phyloP scores from a whole-genome alignment of 192 early-diverging fungal species.

The Podila verticillata region DNA sequence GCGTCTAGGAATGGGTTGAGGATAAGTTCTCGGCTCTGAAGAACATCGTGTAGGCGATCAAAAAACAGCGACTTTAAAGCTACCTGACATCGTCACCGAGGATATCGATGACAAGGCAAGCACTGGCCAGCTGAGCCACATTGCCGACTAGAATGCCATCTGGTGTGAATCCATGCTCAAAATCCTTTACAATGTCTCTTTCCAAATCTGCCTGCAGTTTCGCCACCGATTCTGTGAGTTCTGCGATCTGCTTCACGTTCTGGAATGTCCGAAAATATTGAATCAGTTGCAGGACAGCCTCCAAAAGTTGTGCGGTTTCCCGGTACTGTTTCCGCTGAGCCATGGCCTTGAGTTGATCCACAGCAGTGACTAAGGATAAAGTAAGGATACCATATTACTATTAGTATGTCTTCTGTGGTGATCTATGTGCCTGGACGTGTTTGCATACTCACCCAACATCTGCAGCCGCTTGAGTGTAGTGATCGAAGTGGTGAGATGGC shows the following conservation, averaged over 20 bases:
- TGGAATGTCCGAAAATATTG: constrained; percentile 79
- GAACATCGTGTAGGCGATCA: neutral
- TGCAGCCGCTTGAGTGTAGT: constrained; percentile 86
- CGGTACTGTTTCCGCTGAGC: constrained; percentile 75
- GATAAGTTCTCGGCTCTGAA: too few relatives aligned
- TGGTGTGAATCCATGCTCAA: constrained; percentile 74
- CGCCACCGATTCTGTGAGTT: constrained; percentile 69
- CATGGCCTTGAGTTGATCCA: constrained; percentile 76
- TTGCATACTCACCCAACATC: constrained; percentile 75
- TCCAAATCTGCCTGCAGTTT: constrained; percentile 48
- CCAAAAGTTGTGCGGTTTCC: constrained; percentile 81
- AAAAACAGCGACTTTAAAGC: neutral
- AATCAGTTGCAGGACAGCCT: constrained; percentile 81
- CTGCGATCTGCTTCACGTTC: constrained; percentile 79
- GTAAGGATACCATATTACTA: too few relatives aligned
- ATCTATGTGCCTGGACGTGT: neutral
- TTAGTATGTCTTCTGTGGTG: neutral
- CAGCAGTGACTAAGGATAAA: constrained; percentile 65
- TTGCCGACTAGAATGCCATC: constrained; percentile 68
- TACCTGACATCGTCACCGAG: constrained; percentile 72
- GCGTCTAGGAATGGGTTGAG: constrained; percentile 3
- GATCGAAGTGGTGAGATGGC: constrained; percentile 85
- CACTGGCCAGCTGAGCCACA: constrained; percentile 67
- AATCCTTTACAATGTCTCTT: constrained; percentile 69
- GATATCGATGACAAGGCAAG: constrained; percentile 81